Percentiles rank a stretch among this genome's conserved stretches.
These are phyloP conservation scores for Aureobasidium leucospermi DNA, from an alignment of 2,329 filamentous ascomycete genomes.

Conservation along the genomic window DNA sequence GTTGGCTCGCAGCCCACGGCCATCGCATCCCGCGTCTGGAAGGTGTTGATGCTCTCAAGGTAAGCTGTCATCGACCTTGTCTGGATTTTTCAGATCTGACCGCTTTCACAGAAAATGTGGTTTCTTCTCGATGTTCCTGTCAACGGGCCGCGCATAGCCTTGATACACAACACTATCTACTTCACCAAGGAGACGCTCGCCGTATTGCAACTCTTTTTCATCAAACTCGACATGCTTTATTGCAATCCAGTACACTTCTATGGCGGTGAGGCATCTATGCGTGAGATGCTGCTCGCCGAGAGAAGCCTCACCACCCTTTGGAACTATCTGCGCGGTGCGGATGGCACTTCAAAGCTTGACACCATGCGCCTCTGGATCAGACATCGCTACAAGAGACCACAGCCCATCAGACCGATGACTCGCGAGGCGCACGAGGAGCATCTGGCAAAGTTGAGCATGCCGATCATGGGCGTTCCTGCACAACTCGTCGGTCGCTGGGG, in stretches of 20 bases:
- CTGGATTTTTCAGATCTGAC: slow-evolving; percentile 15
- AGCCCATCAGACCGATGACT: not conserved
- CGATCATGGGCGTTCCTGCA: slow-evolving; percentile 46
- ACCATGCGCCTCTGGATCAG: slow-evolving; percentile 50
- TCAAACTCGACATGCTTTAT: slow-evolving; percentile 66
- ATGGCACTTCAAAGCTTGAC: slow-evolving; percentile 47
- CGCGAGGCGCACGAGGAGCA: slow-evolving; percentile 17
- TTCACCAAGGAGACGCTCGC: slow-evolving; percentile 57
- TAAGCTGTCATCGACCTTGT: not conserved
- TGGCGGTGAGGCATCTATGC: slow-evolving; percentile 39
- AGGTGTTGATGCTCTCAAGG: slow-evolving; percentile 21
- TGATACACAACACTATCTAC: slow-evolving; percentile 46
- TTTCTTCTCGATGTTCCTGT: slow-evolving; percentile 61
- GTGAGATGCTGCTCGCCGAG: slow-evolving; percentile 44
- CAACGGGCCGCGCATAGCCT: slow-evolving; percentile 45
- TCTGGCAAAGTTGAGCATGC: slow-evolving; percentile 20
- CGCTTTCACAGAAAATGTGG: slow-evolving; percentile 56
- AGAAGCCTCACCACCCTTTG: slow-evolving; percentile 38
- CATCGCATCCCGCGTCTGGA: slow-evolving; percentile 44
- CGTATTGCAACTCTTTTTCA: slow-evolving; percentile 55
- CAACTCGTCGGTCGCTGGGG: slow-evolving; percentile 47
- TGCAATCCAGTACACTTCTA: slow-evolving; percentile 53
- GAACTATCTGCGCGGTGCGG: slow-evolving; percentile 51
- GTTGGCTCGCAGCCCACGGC: slow-evolving; percentile 50
- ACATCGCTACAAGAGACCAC: slow-evolving; percentile 44